phyloP scores from a whole-genome alignment of 495 filamentous ascomycete genomes.

The Sphaerosporella brunnea region DNA sequence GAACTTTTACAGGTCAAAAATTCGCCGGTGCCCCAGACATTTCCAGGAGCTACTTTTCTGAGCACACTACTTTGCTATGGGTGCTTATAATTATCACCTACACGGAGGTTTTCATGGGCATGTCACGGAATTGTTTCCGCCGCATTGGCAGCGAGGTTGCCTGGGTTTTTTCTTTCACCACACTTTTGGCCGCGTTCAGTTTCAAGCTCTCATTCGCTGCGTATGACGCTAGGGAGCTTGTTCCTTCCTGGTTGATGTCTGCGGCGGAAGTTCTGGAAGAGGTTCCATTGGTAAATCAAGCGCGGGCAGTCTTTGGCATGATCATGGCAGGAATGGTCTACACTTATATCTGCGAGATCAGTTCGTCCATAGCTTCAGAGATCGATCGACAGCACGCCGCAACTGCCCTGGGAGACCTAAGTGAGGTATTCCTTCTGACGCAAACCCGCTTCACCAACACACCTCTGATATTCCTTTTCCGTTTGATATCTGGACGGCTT shows the following conservation, averaged over 20 bases:
- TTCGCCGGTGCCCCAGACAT: constrained; percentile 77
- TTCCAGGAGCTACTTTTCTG: constrained; percentile 45
- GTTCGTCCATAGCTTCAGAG: neutral
- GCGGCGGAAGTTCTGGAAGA: constrained; percentile 31
- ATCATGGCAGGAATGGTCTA: constrained; percentile 31
- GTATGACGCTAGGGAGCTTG: constrained; percentile 71
- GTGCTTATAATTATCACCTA: constrained; percentile 54
- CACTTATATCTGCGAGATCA: constrained; percentile 17
- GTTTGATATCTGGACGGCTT: constrained; percentile 36
- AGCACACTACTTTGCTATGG: constrained; percentile 53
- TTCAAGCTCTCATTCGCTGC: constrained; percentile 28
- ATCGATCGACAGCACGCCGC: constrained; percentile 14
- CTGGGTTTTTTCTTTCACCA: constrained; percentile 69
- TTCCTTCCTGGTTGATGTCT: constrained; percentile 27
- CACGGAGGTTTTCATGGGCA: constrained; percentile 29
- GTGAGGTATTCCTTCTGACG: constrained; percentile 65
- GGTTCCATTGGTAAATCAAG: constrained; percentile 34
- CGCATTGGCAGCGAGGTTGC: constrained; percentile 30
- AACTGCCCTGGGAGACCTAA: constrained; percentile 41
- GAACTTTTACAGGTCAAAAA: constrained; percentile 50
- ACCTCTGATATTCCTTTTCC: constrained; percentile 63
- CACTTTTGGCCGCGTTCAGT: constrained; percentile 32
- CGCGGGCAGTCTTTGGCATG: constrained; percentile 37
- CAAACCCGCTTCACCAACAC: constrained; percentile 70
- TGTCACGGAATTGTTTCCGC: constrained; percentile 25